Evolutionary conservation across 1,139 yeast genomes (phyloP), one percentile per base, ranked within the genome.

Genomic region (Candida sojae): DNA sequence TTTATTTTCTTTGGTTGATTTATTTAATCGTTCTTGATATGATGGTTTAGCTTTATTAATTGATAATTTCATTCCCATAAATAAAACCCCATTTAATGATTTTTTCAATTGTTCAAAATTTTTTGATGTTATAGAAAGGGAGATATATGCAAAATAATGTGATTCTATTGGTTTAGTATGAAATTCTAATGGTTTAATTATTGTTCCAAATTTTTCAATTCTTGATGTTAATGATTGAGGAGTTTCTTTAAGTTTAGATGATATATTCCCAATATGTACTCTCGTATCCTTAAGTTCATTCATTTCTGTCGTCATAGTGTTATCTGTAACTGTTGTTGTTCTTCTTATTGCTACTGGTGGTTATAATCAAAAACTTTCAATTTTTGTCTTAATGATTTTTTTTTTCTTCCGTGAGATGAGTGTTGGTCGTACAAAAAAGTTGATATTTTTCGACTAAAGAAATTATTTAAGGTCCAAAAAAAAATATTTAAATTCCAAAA

Each of bases 221-320:
- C 90, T 69, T 2, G 64, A 43, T 39, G 66, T 68, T 38, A 88
- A 66, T 39, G 75, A 79, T 0, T 59, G 60, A 0, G 72, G 64
- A 30, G 71, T 70, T 4, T 71, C 71, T 2, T 80, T 77, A 12
- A 88, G 70, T 21, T 71, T 67, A 2, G 75, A 66, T 1, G 93
- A 83, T 38, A 88, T 77, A 48, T 83, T 79, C 11, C 96, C 93
- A 11, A 88, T 80, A 59, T 84, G 87, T n/a, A 88, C 61, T 42
- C 92, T 25, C 10, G 45, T n/a, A 8, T 45, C 45, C n/a, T 92
- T 43, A n/a, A 12, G 6, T 9, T 44, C 48, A 17, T 17, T 17
- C 21, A 3, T 17, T 3, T 17, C 21, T 17, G 21, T 17, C n/a
- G 48, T n/a, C 48, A 46, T 46, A 25, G 21, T 26, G 26, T 3